phyloP scores from a whole-genome alignment of 371 early-diverging fungal species.

The Capillidium rhysosporum region DNA sequence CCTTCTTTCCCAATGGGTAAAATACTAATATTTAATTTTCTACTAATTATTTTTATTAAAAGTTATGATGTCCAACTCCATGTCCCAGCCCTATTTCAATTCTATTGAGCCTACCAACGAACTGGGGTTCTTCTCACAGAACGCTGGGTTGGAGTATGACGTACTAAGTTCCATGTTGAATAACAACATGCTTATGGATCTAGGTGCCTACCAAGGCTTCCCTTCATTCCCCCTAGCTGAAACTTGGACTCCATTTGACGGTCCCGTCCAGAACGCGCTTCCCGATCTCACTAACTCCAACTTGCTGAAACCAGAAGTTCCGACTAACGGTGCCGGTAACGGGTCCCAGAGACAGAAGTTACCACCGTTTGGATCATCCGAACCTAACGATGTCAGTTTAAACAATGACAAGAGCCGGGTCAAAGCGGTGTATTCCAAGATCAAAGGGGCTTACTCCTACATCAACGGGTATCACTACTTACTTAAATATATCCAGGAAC shows the following conservation, averaged over 20 bases:
- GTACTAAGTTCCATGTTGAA: slow-evolving; percentile 64
- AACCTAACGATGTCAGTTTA: slow-evolving; percentile 9
- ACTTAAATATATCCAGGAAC: slow-evolving; percentile 47
- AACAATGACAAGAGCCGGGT: slow-evolving; percentile 17
- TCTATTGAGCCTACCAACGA: slow-evolving; percentile 9
- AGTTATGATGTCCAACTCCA: not conserved
- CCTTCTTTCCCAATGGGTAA: not conserved
- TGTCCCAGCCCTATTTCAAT: not conserved
- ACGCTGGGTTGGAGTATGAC: slow-evolving; percentile 69
- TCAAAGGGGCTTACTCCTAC: slow-evolving; percentile 61
- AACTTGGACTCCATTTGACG: not conserved
- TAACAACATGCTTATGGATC: not conserved
- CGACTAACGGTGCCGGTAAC: slow-evolving; percentile 6
- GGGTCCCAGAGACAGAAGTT: not conserved
- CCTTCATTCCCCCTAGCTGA: not conserved
- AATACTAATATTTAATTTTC: not conserved
- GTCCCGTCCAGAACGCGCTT: slow-evolving; percentile 1
- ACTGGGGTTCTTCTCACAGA: slow-evolving; percentile 58
- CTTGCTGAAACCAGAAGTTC: slow-evolving; percentile 4
- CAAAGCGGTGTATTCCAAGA: slow-evolving; percentile 35
- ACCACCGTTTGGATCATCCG: slow-evolving; percentile 1
- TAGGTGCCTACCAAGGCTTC: not conserved
- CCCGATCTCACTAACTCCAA: not conserved
- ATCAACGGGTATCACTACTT: slow-evolving; percentile 76
- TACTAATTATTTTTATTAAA: not conserved